These are phyloP conservation scores for Aspergillaceae sp. DNA, from an alignment of 2,329 filamentous ascomycete genomes.

Conservation along the genomic window DNA sequence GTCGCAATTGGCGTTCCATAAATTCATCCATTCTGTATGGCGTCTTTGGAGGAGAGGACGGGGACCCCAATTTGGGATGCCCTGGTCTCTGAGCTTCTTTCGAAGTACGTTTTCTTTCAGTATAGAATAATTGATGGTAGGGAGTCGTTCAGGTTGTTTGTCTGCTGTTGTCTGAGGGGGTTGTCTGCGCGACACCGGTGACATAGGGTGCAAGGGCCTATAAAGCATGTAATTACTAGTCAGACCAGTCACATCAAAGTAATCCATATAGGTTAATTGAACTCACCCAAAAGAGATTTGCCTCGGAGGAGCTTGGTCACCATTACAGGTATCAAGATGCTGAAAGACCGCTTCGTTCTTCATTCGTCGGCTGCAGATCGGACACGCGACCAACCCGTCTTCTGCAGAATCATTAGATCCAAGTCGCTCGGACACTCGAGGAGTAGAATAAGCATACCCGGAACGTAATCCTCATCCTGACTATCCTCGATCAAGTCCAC, in stretches of 20 bases:
- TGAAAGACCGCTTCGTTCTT: constrained; percentile 66
- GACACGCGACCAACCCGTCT: constrained; percentile 73
- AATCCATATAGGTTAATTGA: background rate
- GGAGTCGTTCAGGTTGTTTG: constrained; percentile 55
- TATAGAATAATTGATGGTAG: constrained; percentile 76
- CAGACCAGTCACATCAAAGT: constrained; percentile 12
- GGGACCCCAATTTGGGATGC: constrained; percentile 62
- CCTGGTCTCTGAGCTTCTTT: constrained; percentile 73
- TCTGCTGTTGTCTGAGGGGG: constrained; percentile 10
- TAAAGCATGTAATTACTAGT: constrained; percentile 5
- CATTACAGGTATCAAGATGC: constrained; percentile 66
- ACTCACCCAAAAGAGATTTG: constrained; percentile 21
- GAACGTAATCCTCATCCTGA: constrained; percentile 32
- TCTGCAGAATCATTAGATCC: constrained; percentile 35
- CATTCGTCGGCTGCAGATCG: constrained; percentile 71
- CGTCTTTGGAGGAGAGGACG: constrained; percentile 65
- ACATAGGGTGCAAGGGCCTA: constrained; percentile 16
- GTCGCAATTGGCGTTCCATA: constrained; percentile 97
- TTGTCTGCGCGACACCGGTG: constrained; percentile 8
- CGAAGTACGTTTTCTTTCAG: constrained; percentile 69
- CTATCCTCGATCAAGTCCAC: constrained; percentile 32
- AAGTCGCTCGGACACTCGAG: background rate
- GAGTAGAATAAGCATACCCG: constrained; percentile 17
- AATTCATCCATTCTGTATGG: constrained; percentile 86
- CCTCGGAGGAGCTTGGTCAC: constrained; percentile 11